Conservation (phyloP, 2,329 filamentous ascomycete species). For the Coleophoma crateriformis region DNA sequence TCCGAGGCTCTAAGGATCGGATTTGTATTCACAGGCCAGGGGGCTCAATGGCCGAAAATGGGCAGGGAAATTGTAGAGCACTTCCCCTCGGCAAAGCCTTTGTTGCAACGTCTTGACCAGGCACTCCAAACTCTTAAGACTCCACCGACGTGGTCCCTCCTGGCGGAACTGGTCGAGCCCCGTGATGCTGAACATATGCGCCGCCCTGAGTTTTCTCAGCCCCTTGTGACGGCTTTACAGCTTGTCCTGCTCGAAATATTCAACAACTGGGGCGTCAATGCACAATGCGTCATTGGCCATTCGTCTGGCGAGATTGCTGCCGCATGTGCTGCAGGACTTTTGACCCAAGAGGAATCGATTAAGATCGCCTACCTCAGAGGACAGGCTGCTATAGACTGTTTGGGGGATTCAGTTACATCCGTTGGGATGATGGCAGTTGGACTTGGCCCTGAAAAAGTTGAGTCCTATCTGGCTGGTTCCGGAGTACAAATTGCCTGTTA, state of each 20-base stretch:
- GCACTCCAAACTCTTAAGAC: slow-evolving; percentile 4
- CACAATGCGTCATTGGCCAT: slow-evolving; percentile 16
- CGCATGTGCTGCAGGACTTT: slow-evolving; percentile 20
- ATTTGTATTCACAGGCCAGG: slow-evolving; percentile 24
- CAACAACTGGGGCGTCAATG: slow-evolving; percentile 3
- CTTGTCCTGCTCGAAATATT: slow-evolving; percentile 16
- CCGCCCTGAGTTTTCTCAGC: slow-evolving; percentile 3
- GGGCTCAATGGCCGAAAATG: slow-evolving; percentile 23
- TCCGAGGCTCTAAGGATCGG: slow-evolving; percentile 7
- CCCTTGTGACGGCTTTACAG: slow-evolving; percentile 12
- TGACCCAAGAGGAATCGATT: slow-evolving; percentile 5
- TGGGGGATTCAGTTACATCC: slow-evolving; percentile 19
- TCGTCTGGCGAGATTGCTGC: slow-evolving; percentile 27
- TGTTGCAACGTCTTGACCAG: slow-evolving; percentile 1
- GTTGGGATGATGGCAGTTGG: slow-evolving; percentile 41
- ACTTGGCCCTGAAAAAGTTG: slow-evolving; percentile 14
- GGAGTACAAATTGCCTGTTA: slow-evolving; percentile 22
- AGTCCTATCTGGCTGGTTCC: slow-evolving; percentile 12
- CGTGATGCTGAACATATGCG: neutral
- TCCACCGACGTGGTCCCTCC: neutral
- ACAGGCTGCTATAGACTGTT: neutral
- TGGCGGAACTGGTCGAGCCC: slow-evolving; percentile 1
- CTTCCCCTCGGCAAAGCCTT: neutral
- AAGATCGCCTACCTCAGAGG: slow-evolving; percentile 6
- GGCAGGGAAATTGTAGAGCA: slow-evolving; percentile 13